Base-by-base conservation (phyloP, 1,139 yeast genomes). In the Sugiyamaella grinbergsii region DNA sequence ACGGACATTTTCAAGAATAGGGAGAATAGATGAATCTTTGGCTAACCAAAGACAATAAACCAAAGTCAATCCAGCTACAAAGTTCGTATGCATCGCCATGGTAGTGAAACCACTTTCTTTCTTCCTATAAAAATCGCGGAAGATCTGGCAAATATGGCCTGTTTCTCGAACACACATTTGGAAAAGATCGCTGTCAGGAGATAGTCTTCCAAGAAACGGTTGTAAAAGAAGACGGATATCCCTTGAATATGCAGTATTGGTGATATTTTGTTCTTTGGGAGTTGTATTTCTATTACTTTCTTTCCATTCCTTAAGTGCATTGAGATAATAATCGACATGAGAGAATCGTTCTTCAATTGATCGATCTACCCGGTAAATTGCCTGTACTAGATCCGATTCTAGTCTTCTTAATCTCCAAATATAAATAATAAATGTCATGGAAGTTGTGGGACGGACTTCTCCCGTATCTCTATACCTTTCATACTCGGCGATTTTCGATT, bases 121-220 rank as follows among this genome's bases (percentile, higher is more conserved):
- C 57, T 76, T 78, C 55, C 79, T 80, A 62, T 79, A 83, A 61
- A 78, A 80, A 7, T 77, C 79, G 57, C 80, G 77, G 61, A 79
- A 78, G 13, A 79, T 68, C 57, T 77, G 81, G 61, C 84, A 79
- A 39, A 81, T 77, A 59, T 79, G 81, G 36, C 85, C 85, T 2
- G 84, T 83, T 33, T 83, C 83, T 1, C 81, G 79, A 59, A 80
- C 84, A 62, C 85, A 80, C 63, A 79, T 82, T 50, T 74, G 72
- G 59, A 81, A 80, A 23, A 81, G 65, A 42, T 77, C 72, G 58
- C 79, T 81, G 57, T 77, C 78, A 5, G 85, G 84, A 50, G 77
- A 79, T 57, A 81, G 61, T 15, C 79, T 64, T 54, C 79, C 83
- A 52, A 80, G 61, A 61, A 78, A 81, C 4, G 85, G 85, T 58